These are phyloP conservation scores for Macadamia tetraphylla DNA, from an alignment of 164 flowering plant genomes.

Conservation along the genomic window DNA sequence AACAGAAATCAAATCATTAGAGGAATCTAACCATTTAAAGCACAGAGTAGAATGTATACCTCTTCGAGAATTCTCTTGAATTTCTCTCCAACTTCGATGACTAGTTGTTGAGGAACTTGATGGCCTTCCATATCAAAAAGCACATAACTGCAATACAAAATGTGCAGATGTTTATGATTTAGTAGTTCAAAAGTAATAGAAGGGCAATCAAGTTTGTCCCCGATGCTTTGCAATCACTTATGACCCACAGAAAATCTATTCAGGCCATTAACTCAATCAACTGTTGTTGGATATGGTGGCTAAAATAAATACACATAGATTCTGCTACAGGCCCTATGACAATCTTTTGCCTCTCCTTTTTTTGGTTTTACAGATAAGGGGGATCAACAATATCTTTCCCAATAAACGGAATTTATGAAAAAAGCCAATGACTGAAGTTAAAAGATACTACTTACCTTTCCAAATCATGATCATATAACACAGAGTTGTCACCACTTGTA, in stretches of 20 bases:
- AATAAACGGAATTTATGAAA: too few relatives aligned
- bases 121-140: conserved; percentile 67
- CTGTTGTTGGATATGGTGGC: too few relatives aligned
- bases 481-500: conserved; percentile 92
- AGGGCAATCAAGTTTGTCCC: neutral
- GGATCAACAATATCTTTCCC: too few relatives aligned
- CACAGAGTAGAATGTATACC: conserved; percentile 29
- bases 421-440: neutral
- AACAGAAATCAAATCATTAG: neutral
- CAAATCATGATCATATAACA: conserved; percentile 87
- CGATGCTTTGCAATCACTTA: neutral
- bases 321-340: too few relatives aligned
- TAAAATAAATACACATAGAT: too few relatives aligned
- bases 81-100: conserved; percentile 63
- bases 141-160: conserved; percentile 39
- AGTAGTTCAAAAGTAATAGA: neutral
- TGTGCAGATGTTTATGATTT: neutral
- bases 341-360: too few relatives aligned
- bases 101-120: conserved; percentile 69
- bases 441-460: conserved; percentile 48
- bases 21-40: neutral
- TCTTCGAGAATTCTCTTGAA: conserved; percentile 68
- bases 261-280: too few relatives aligned
- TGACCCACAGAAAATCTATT: too few relatives aligned
- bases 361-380: too few relatives aligned